Conservation (phyloP, 192 early-diverging fungal species). For the Allomyces javanicus region DNA sequence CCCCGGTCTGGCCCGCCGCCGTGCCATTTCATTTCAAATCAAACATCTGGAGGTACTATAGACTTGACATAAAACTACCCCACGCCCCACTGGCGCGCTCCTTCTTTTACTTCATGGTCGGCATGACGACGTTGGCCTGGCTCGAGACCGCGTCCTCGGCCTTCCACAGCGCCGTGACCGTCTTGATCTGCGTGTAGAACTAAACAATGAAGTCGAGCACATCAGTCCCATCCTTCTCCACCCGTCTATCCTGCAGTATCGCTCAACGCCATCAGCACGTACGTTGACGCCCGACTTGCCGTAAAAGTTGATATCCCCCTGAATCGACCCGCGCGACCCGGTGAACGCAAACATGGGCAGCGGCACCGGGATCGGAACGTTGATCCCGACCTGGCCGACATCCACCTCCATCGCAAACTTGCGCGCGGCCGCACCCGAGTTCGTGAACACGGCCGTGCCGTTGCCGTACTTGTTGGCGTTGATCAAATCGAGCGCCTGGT, state of each 20-base stretch:
- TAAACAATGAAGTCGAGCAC: conserved; percentile 10
- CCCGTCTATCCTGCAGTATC: too few species aligned
- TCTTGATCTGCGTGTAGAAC: conserved; percentile 90
- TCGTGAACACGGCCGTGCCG: conserved; percentile 73
- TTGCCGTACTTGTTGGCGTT: conserved; percentile 83
- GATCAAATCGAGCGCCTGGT: conserved; percentile 76
- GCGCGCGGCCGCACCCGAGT: conserved; percentile 66
- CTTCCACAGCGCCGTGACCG: conserved; percentile 85
- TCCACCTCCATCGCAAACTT: conserved; percentile 76
- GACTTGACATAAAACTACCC: too few species aligned
- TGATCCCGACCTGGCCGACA: conserved; percentile 78
- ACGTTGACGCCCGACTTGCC: conserved; percentile 27
- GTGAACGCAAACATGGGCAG: conserved; percentile 96
- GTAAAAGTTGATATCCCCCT: conserved; percentile 89
- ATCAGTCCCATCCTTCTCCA: neutral
- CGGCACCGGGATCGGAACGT: conserved; percentile 88
- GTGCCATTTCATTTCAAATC: too few species aligned
- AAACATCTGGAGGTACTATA: too few species aligned
- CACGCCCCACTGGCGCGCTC: too few species aligned
- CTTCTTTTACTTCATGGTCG: conserved; percentile 36
- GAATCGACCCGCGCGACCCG: conserved; percentile 69
- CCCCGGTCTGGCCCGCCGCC: too few species aligned
- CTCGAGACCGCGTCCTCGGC: conserved; percentile 52
- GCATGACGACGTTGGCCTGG: conserved; percentile 70
- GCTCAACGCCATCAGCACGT: neutral